Evolutionary conservation across 2,329 filamentous ascomycete genomes (phyloP).

Genomic region (Botrytis elliptica): DNA sequence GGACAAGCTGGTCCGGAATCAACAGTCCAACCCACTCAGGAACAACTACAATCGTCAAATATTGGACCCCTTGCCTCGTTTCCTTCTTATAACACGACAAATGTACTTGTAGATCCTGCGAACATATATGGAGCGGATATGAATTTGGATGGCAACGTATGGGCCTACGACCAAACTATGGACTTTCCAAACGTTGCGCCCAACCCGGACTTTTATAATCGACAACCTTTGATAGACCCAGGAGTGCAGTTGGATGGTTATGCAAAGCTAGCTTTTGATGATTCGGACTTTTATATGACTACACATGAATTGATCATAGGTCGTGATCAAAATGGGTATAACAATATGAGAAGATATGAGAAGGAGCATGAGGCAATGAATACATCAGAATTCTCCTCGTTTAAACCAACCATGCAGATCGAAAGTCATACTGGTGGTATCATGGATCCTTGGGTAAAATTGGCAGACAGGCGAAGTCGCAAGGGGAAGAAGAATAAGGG

Average conservation of each 20-base stretch:
- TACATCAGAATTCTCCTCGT: slow-evolving; percentile 48
- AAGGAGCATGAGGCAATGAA: slow-evolving; percentile 39
- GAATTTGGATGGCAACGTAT: not conserved
- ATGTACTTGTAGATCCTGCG: not conserved
- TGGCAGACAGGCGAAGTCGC: slow-evolving; percentile 9
- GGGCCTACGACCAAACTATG: not conserved
- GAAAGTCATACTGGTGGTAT: slow-evolving; percentile 70
- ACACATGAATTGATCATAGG: slow-evolving; percentile 71
- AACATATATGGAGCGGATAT: not conserved
- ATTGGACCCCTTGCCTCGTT: not conserved
- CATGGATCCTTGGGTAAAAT: slow-evolving; percentile 40
- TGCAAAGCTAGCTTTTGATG: slow-evolving; percentile 65
- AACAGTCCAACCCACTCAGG: not conserved
- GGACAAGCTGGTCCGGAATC: not conserved
- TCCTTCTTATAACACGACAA: not conserved
- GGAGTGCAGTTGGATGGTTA: slow-evolving; percentile 37
- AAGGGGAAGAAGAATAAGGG: slow-evolving; percentile 43
- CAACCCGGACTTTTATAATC: not conserved
- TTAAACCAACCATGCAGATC: slow-evolving; percentile 55
- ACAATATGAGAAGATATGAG: slow-evolving; percentile 4
- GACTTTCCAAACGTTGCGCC: not conserved
- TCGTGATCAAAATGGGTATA: slow-evolving; percentile 54
- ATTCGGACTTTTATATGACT: slow-evolving; percentile 77
- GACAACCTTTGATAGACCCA: not conserved
- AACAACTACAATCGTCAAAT: not conserved